A percentile compares a stretch with the other conserved stretches of the same genome.
Conservation (phyloP, 1,284 basidiomycete genomes). For the Apiotrichum gamsii region DNA sequence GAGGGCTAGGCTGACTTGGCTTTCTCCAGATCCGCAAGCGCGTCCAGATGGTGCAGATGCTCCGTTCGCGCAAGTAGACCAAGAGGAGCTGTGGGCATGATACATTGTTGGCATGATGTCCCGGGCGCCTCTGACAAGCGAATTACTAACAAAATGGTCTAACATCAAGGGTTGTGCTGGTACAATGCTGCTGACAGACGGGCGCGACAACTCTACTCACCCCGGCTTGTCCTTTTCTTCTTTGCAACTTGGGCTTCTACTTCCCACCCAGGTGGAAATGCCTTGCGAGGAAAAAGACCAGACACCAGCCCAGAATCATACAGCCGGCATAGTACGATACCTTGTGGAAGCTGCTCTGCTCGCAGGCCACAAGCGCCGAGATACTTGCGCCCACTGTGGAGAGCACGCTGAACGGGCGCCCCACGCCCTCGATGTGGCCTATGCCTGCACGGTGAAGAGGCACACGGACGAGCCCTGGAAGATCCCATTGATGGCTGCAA, state of each 20-base stretch:
- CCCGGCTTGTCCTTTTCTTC: too few relatives aligned
- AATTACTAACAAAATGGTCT: too few relatives aligned
- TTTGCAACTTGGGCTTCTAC: too few relatives aligned
- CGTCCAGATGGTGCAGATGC: slow-evolving; percentile 13
- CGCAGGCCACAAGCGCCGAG: slow-evolving; percentile 12
- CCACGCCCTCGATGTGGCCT: slow-evolving; percentile 23
- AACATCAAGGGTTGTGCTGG: too few relatives aligned
- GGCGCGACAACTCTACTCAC: too few relatives aligned
- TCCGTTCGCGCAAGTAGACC: slow-evolving; percentile 16
- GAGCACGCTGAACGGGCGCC: slow-evolving; percentile 24
- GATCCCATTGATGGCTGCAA: slow-evolving; percentile 21
- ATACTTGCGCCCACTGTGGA: slow-evolving; percentile 14
- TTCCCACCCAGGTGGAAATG: too few relatives aligned
- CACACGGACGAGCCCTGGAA: slow-evolving; percentile 24
- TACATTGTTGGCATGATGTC: too few relatives aligned
- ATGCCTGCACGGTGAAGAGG: slow-evolving; percentile 21
- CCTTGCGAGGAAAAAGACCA: neutral
- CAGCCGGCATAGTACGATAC: slow-evolving; percentile 19
- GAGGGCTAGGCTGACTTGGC: neutral
- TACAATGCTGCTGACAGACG: too few relatives aligned
- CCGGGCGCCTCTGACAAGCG: too few relatives aligned
- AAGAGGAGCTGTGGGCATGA: too few relatives aligned
- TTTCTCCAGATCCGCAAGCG: slow-evolving; percentile 10
- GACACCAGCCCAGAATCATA: slow-evolving; percentile 7
- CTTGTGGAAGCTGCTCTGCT: slow-evolving; percentile 6